phyloP scores from a whole-genome alignment of 495 filamentous ascomycete species.

The Aeminium ludgeri region DNA sequence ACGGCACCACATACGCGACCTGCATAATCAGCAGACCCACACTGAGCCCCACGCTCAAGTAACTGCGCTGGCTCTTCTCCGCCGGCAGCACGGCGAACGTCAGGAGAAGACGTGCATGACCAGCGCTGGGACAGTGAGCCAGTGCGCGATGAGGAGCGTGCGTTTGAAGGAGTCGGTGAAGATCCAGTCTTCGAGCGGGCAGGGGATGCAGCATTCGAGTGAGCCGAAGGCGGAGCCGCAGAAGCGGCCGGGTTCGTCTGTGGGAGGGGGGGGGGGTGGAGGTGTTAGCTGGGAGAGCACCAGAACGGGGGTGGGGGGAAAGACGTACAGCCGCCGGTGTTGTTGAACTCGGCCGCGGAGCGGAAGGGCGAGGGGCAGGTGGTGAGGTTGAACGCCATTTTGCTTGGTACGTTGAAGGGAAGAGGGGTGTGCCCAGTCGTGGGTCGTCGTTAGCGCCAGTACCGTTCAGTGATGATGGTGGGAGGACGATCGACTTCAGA shows the following conservation, averaged over 20 bases:
- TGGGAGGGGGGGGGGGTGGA: not conserved
- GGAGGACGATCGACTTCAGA: too few relatives aligned
- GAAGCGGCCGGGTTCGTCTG: slow-evolving; percentile 20
- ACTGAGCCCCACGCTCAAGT: slow-evolving; percentile 22
- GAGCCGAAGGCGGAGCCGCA: slow-evolving; percentile 17
- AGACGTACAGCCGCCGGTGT: slow-evolving; percentile 20
- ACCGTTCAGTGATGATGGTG: too few relatives aligned
- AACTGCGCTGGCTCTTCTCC: slow-evolving; percentile 21
- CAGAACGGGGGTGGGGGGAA: not conserved
- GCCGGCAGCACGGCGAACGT: slow-evolving; percentile 23
- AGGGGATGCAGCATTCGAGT: slow-evolving; percentile 23
- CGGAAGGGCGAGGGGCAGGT: slow-evolving; percentile 20
- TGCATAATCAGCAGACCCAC: slow-evolving; percentile 20
- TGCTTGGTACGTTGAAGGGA: too few relatives aligned
- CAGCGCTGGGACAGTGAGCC: slow-evolving; percentile 21
- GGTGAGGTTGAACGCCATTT: not conserved
- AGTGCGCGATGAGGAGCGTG: slow-evolving; percentile 17
- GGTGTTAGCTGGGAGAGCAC: not conserved
- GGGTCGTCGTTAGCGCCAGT: too few relatives aligned
- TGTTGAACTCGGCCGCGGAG: slow-evolving; percentile 9
- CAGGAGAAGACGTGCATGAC: slow-evolving; percentile 22
- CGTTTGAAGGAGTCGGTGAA: slow-evolving; percentile 17
- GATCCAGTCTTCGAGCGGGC: slow-evolving; percentile 21
- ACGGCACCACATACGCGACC: slow-evolving; percentile 20
- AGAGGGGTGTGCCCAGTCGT: too few relatives aligned